Evolutionary conservation across 139 green algal genomes (phyloP), one percentile per base, ranked within the genome.

Genomic region (Tetratostichococcus sp.): DNA sequence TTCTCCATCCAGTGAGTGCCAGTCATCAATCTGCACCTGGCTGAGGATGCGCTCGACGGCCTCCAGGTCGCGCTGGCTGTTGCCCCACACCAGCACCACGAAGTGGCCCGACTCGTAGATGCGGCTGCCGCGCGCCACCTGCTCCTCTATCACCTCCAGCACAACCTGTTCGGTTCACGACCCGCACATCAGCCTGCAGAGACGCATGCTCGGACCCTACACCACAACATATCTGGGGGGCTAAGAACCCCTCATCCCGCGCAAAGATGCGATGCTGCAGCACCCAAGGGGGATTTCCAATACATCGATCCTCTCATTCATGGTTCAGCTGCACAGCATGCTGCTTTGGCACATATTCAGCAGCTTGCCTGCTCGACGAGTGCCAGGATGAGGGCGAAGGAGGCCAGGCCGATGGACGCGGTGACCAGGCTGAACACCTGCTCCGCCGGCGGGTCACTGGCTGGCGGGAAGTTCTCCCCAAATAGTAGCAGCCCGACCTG

Each of bases 321-420:
- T n/a, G n/a, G n/a, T n/a, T n/a, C n/a, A n/a, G n/a, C n/a, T n/a
- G n/a, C n/a, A n/a, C n/a, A n/a, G n/a, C n/a, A n/a, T n/a, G n/a
- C n/a, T n/a, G n/a, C n/a, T n/a, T n/a, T n/a, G n/a, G n/a, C n/a
- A n/a, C n/a, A n/a, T n/a, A n/a, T n/a, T n/a, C n/a, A n/a, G n/a
- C n/a, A n/a, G n/a, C n/a, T n/a, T n/a, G 77, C 69, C 75, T 87
- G 82, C 73, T 92, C 86, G 1, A 89, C 87, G 17, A 93, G 79
- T 0, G 89, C 87, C 70, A 93, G 78, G 59, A 91, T 81, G 28
- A 93, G 74, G 0, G 89, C 89, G 79, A 93, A 93, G 58, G 72
- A 39, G 21, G 76, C 83, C 30, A 93, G 72, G 0, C 89, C 89
- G 3, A 86, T 33, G 1, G 79, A 32, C 3, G 82, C 86, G 4